Evolutionary conservation across 805 yeast genomes (phyloP).

Genomic region (Kodamaea kaohsiungensis): DNA sequence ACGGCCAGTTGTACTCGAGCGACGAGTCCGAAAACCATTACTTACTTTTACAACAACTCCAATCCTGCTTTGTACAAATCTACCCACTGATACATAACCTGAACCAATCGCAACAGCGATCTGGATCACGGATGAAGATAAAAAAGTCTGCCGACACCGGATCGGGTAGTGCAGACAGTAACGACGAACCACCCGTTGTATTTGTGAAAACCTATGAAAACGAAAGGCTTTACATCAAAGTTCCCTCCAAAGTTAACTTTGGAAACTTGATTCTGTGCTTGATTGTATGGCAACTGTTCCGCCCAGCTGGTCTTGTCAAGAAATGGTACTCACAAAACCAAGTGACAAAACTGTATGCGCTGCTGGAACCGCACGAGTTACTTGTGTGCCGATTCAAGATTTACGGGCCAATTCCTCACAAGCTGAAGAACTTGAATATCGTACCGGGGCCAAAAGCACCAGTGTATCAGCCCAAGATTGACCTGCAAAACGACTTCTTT

Average conservation of each 20-base stretch:
- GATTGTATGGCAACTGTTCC: constrained; percentile 58
- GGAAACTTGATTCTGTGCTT: constrained; percentile 45
- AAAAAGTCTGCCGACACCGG: constrained; percentile 1
- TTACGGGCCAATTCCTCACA: constrained; percentile 60
- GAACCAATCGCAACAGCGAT: background rate
- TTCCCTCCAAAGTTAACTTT: constrained; percentile 40
- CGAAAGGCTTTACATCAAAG: constrained; percentile 37
- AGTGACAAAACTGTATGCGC: constrained; percentile 23
- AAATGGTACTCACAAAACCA: constrained; percentile 51
- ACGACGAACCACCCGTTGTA: constrained; percentile 38
- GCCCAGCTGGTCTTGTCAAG: constrained; percentile 52
- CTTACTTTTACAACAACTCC: constrained; percentile 35
- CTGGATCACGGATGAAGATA: background rate
- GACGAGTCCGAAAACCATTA: constrained; percentile 32
- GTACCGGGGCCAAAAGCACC: constrained; percentile 43
- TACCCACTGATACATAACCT: constrained; percentile 19
- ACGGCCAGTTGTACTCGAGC: constrained; percentile 35
- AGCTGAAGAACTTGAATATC: constrained; percentile 35
- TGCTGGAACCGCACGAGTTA: constrained; percentile 35
- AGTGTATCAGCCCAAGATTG: constrained; percentile 21
- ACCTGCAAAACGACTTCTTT: background rate
- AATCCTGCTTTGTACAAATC: constrained; percentile 42
- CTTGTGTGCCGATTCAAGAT: constrained; percentile 66
- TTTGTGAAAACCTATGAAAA: constrained; percentile 43
- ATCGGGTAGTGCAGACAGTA: background rate